Base-by-base conservation (phyloP, 2,329 filamentous ascomycete genomes). In the Colletotrichum higginsianum region DNA sequence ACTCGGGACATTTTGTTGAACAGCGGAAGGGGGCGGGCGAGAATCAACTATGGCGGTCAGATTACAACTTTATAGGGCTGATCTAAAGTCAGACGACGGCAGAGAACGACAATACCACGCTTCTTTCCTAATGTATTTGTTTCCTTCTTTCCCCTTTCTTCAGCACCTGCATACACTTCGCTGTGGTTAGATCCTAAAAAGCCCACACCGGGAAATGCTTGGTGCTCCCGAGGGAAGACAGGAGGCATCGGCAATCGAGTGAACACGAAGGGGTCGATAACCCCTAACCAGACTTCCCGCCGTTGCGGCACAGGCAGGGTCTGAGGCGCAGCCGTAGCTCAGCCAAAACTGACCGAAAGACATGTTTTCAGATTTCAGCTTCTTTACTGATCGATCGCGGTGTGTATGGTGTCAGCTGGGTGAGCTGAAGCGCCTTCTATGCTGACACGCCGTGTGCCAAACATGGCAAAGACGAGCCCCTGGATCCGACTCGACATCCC, bases 191-290 rank as follows among this genome's bases (percentile, higher is more conserved):
- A 3, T 35, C 38, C 16, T 12, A 18, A 21, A 9, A 35, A 47
- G 42, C 18, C 13, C 26, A 5, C 15, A n/a, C 12, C 9, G 21
- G 5, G 1, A 16, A 16, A 4, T 11, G 23, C 12, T 30, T 23
- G 15, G n/a, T 23, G 11, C 42, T 42, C 44, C 38, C 26, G 30
- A 38, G 9, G 9, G 35, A 38, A 38, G 11, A 42, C 4, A 21
- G n/a, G 38, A 7, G 47, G 38, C 55, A n/a, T 26, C 64, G 35
- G 35, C 58, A 55, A 55, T 66, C 44, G 23, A 15, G 15, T 18
- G 16, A 6, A 50, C 66, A 65, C 58, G 23, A 49, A 18, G 40
- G 4, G 30, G 35, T 66, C 61, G 50, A 67, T 58, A 12, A 61
- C 9, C 35, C 30, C 30, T 35, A 8, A 35, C 30, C 30, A 35